Evolutionary conservation across 2,329 filamentous ascomycete genomes (phyloP).

Genomic region (Graphium sp.): DNA sequence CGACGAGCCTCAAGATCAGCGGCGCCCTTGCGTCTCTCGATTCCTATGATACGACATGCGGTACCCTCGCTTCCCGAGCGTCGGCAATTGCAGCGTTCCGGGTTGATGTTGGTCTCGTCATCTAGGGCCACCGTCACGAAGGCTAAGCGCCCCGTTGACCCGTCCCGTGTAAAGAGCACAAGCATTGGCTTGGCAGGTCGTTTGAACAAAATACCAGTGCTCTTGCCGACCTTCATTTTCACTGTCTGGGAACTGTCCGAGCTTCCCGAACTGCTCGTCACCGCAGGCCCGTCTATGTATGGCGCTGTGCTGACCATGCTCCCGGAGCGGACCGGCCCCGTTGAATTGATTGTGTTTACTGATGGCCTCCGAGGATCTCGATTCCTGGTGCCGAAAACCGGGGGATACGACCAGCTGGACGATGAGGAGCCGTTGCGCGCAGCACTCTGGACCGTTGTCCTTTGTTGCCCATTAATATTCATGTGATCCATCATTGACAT

Average conservation of each 20-base stretch:
- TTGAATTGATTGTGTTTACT: background rate
- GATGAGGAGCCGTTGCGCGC: background rate
- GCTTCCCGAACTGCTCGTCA: slow-evolving; percentile 4
- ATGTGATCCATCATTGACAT: slow-evolving; percentile 4
- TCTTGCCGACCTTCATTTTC: slow-evolving; percentile 8
- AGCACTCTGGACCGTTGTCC: background rate
- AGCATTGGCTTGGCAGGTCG: slow-evolving; percentile 15
- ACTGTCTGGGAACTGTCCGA: slow-evolving; percentile 6
- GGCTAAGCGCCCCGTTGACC: slow-evolving; percentile 8
- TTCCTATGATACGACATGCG: slow-evolving; percentile 2
- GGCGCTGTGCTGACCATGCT: background rate
- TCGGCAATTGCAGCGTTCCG: slow-evolving; percentile 16
- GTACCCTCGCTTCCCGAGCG: slow-evolving; percentile 7
- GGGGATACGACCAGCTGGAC: background rate
- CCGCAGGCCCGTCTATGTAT: background rate
- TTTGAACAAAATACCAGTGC: slow-evolving; percentile 11
- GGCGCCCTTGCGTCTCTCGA: slow-evolving; percentile 13
- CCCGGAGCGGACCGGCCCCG: background rate
- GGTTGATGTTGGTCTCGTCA: slow-evolving; percentile 14
- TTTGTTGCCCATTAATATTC: no score
- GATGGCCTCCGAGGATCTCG: no score
- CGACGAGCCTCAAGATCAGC: slow-evolving; percentile 10
- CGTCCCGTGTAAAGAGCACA: slow-evolving; percentile 14
- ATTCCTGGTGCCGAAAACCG: background rate
- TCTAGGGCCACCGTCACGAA: slow-evolving; percentile 15